Conservation (phyloP, 768 basidiomycete genomes). For the Psilocybe azurescens region DNA sequence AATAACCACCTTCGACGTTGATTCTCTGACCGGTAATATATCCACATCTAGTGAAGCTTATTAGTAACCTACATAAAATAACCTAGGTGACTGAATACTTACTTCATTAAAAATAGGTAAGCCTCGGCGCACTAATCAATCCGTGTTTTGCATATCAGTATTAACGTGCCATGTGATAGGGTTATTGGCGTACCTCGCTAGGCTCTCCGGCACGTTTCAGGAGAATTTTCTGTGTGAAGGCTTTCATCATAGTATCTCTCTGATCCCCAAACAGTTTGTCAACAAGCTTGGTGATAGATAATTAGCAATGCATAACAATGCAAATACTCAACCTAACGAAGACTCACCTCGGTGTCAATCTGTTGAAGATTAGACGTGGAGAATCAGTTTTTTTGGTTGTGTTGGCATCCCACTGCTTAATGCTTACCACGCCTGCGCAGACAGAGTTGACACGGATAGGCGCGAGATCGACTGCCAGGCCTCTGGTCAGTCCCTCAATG, state of each 20-base stretch:
- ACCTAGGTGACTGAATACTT: not conserved
- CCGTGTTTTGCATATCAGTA: not conserved
- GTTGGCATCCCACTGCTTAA: too few relatives aligned
- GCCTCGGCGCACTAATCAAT: slow-evolving; percentile 2
- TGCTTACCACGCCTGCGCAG: slow-evolving; percentile 1
- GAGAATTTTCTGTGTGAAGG: not conserved
- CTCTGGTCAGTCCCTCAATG: slow-evolving; percentile 1
- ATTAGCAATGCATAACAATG: not conserved
- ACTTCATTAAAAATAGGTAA: slow-evolving; percentile 16
- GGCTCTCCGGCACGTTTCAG: slow-evolving; percentile 9
- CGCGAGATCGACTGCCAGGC: slow-evolving; percentile 9
- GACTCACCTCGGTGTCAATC: not conserved
- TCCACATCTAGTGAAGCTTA: not conserved
- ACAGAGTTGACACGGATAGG: slow-evolving; percentile 10
- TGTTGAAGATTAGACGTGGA: not conserved
- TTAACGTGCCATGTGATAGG: not conserved
- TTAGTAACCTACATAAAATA: not conserved
- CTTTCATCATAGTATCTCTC: not conserved
- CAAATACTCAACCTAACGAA: too few relatives aligned
- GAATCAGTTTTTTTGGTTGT: too few relatives aligned
- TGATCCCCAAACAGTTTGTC: not conserved
- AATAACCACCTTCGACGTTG: slow-evolving; percentile 1
- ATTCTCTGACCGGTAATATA: slow-evolving; percentile 9
- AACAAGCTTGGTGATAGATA: not conserved
- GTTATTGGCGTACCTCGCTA: slow-evolving; percentile 1